Base-by-base conservation (phyloP, 1,139 yeast genomes). In the Debaryomycetaceae sp. region DNA sequence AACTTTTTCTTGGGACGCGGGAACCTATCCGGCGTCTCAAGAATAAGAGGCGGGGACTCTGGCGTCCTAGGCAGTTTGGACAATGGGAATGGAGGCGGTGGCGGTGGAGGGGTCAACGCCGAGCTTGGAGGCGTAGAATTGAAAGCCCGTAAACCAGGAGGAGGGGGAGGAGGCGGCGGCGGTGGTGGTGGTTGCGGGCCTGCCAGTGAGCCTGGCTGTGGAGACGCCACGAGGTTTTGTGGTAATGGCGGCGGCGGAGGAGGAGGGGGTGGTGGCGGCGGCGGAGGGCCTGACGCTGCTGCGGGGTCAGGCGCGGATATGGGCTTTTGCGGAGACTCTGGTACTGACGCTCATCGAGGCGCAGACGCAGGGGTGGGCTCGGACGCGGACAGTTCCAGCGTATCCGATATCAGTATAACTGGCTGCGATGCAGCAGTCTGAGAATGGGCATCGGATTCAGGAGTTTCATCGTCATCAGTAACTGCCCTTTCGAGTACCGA, bases 1-100 rank as follows among this genome's bases (percentile, higher is more conserved):
- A 80, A 61, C 62, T 77, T 79, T 55, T 69, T 74, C 58, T 77
- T 77, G 15, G 93, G 87, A 43, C 87, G 66, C 27, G 87, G 87
- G 40, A 70, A 68, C 30, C 61, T 61, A 30, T 73, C 82, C 41
- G 73, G 73, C 29, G 74, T 62, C 13, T 60, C 49, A 10, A 43
- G 37, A 3, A 51, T 16, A 15, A 18, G n/a, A n/a, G n/a, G n/a
- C n/a, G n/a, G n/a, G n/a, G n/a, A n/a, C 22, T 18, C 19, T 22
- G n/a, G 19, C 14, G 11, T 16, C 14, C 13, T n/a, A 15, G 19
- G 14, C 15, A 11, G 28, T 29, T 14, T 27, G 25, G 18, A 23
- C 25, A n/a, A 16, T 10, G 36, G 37, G 10, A 29, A 13, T n/a
- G 34, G 36, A 6, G 33, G 37, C 6, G 39, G 38, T 5, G 43